Conservation (phyloP, 768 basidiomycete species). For the Psilocybe azurescens region DNA sequence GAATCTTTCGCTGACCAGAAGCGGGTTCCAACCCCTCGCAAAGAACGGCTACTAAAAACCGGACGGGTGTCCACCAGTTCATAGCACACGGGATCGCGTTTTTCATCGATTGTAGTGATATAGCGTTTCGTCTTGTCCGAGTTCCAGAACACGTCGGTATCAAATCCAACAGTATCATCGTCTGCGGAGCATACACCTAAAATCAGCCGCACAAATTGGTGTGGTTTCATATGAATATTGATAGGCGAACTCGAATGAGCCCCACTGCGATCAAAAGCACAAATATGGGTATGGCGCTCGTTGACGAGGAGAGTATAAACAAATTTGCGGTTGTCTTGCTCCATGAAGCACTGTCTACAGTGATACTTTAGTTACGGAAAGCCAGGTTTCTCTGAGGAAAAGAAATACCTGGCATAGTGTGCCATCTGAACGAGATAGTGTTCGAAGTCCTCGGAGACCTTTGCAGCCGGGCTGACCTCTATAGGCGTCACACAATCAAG, state of each 20-base stretch:
- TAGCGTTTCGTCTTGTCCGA: conserved; percentile 6
- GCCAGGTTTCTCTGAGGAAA: background rate
- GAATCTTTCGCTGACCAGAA: conserved; percentile 21
- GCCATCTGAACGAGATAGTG: conserved; percentile 11
- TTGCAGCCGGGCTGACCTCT: conserved; percentile 3
- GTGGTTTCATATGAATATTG: conserved; percentile 23
- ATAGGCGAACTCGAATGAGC: conserved; percentile 7
- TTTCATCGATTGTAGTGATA: background rate
- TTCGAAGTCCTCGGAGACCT: background rate
- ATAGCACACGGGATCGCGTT: background rate
- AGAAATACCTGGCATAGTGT: conserved; percentile 19
- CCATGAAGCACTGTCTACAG: conserved; percentile 23
- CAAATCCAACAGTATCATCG: conserved; percentile 24
- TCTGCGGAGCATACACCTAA: conserved; percentile 21
- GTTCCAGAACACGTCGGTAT: conserved; percentile 24
- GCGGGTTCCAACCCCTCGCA: conserved; percentile 23
- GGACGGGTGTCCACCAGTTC: conserved; percentile 10
- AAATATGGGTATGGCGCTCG: conserved; percentile 8
- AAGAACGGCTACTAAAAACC: conserved; percentile 17
- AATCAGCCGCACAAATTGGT: conserved; percentile 24
- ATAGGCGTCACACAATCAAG: background rate
- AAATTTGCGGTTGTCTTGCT: conserved; percentile 24
- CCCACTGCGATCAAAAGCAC: conserved; percentile 26
- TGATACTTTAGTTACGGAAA: background rate
- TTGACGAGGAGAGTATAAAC: conserved; percentile 23